Evolutionary conservation across 495 filamentous ascomycete genomes (phyloP).

Genomic region (Terfezia claveryi): DNA sequence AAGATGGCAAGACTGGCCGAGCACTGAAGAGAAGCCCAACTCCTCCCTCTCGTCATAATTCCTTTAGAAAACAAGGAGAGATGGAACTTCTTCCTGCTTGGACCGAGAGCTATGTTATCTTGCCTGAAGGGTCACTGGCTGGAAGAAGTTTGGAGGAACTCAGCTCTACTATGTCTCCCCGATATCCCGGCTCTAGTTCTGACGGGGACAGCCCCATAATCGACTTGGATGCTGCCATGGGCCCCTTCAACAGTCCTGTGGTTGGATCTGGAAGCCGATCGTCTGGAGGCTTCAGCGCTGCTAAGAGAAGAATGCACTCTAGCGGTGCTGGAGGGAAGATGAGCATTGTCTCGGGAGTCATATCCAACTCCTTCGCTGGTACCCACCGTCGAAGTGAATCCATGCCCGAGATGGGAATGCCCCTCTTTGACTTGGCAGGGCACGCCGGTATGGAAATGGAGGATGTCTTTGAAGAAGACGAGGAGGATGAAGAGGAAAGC

Average conservation of each 20-base stretch:
- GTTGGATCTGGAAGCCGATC: conserved; percentile 21
- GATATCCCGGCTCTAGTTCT: neutral
- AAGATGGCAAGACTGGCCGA: conserved; percentile 4
- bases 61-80: conserved; percentile 11
- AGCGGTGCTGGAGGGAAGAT: conserved; percentile 40
- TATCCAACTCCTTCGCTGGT: neutral
- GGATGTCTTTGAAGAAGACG: conserved; percentile 92
- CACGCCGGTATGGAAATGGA: conserved; percentile 44
- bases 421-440: conserved; percentile 49
- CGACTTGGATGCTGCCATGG: conserved; percentile 87
- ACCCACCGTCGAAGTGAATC: conserved; percentile 84
- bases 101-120: conserved; percentile 20
- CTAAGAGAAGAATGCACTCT: conserved; percentile 65
- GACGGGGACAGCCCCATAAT: conserved; percentile 46
- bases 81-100: conserved; percentile 19
- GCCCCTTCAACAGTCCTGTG: conserved; percentile 64
- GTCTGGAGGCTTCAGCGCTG: conserved; percentile 34
- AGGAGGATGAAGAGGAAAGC: conserved; percentile 35
- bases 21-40: conserved; percentile 17
- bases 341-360: conserved; percentile 43
- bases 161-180: neutral
- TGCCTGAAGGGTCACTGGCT: conserved; percentile 10
- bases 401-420: conserved; percentile 50
- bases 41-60: conserved; percentile 7
- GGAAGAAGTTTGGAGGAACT: neutral